Conservation (phyloP, 768 basidiomycete species). For the Tulasnella calospora region DNA sequence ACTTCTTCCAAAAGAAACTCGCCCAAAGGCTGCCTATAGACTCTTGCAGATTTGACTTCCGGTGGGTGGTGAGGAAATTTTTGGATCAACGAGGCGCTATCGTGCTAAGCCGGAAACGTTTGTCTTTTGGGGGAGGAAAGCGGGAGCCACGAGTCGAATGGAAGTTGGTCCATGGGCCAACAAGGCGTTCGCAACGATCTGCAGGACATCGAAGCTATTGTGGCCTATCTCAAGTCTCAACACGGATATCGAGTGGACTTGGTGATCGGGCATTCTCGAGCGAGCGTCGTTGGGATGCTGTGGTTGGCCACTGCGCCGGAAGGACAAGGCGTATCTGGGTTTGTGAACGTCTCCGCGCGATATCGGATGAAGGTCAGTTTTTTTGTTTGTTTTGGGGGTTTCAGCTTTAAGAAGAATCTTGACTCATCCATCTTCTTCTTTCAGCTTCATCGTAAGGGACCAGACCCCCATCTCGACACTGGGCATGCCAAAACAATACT, state of each 20-base stretch:
- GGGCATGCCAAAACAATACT: no score
- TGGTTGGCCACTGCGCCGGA: constrained; percentile 64
- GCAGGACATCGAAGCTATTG: constrained; percentile 61
- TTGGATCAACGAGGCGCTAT: background rate
- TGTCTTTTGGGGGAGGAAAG: constrained; percentile 37
- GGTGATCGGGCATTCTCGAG: constrained; percentile 75
- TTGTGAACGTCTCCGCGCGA: constrained; percentile 70
- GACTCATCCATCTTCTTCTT: background rate
- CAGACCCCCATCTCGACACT: no score
- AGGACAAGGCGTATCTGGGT: constrained; percentile 45
- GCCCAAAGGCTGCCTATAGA: constrained; percentile 62
- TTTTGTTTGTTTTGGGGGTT: no score
- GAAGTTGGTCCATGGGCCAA: constrained; percentile 55
- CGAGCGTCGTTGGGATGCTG: constrained; percentile 56
- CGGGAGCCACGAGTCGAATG: constrained; percentile 75
- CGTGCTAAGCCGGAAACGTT: background rate
- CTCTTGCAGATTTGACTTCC: constrained; percentile 83
- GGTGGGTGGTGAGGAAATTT: constrained; percentile 42
- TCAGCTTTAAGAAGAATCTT: background rate
- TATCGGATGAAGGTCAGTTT: constrained; percentile 70
- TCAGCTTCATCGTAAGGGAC: background rate
- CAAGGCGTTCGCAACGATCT: constrained; percentile 53
- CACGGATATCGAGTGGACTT: constrained; percentile 67
- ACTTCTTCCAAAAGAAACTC: constrained; percentile 71
- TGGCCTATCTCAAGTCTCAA: constrained; percentile 48